Evolutionary conservation across 176 grass and related monocot genomes (phyloP), one percentile per base, ranked within the genome.

Genomic region (Musa acuminata): DNA sequence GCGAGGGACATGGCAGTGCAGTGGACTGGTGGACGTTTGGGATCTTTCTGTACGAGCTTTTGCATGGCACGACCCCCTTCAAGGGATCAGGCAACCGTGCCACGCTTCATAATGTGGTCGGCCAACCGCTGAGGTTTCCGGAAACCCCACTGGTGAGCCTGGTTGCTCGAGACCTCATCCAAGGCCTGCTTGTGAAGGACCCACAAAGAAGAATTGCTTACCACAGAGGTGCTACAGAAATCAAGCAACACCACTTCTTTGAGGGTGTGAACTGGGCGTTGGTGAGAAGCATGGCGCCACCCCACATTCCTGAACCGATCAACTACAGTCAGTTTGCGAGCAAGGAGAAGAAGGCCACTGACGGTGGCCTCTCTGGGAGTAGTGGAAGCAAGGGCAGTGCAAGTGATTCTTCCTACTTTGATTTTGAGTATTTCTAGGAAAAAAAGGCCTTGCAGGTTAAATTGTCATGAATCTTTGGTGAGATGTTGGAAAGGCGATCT

Each of bases 11-110:
- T 25, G 92, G 92, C 64, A 96, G 88, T 76, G 88, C 92, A 13
- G 92, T 96, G 64, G 92, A 96, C 83, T 96, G 88, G 92, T 96
- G 92, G 92, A 96, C 92, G 12, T 74, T 96, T n/a, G 92, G 92
- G 58, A 81, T 96, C 21, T 91, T 96, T 69, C 86, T 96, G 2
- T 96, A 96, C 27, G 92, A 96, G 83, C 83, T 96, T 12, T 72
- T 96, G 72, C 81, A 88, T 75, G 92, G 92, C 55, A 82, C 79
- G 16, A 96, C 92, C 21, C 92, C 92, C 1, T 96, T 96, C 88
- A 91, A 96, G 88, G 92, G 92, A 12, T 91, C 92, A 13, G 83
- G 88, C 6, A 91, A 96, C 78, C 85, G 92, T 49, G 92, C 92
- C 16, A 96, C 92, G 67, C 84, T 96, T 5, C 88, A 91, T 81